Conservation (phyloP, 2,329 filamentous ascomycete genomes). For the Penicillium freii region DNA sequence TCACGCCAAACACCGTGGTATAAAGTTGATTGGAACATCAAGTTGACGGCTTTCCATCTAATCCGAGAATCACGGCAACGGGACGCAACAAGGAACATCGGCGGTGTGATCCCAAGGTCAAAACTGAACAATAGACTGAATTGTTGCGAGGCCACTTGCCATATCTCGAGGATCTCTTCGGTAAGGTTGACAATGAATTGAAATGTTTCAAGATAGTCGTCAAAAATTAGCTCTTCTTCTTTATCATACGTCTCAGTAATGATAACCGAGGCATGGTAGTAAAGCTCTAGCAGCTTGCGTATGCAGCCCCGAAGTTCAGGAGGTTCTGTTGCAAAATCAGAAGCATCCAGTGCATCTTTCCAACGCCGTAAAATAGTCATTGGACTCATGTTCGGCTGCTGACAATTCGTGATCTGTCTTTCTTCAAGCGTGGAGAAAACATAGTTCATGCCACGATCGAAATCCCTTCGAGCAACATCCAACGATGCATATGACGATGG, state of each 20-base stretch:
- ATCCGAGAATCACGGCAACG: conserved; percentile 3
- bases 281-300: conserved; percentile 3
- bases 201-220: not conserved
- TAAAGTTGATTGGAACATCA: conserved; percentile 1
- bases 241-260: not conserved
- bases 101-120: conserved; percentile 5
- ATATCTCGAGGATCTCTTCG: not conserved
- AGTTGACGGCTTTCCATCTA: not conserved
- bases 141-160: not conserved
- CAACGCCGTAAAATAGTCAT: not conserved
- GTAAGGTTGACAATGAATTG: not conserved
- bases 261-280: conserved; percentile 1
- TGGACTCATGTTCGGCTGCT: not conserved
- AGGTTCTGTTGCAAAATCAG: not conserved
- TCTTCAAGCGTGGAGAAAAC: conserved; percentile 2
- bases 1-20: conserved; percentile 9
- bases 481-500: conserved; percentile 2
- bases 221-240: not conserved
- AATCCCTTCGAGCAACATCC: conserved; percentile 1
- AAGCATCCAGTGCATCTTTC: conserved; percentile 1
- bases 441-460: conserved; percentile 4
- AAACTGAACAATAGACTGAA: conserved; percentile 6
- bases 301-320: not conserved
- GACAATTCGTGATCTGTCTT: not conserved
- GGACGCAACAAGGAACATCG: conserved; percentile 7